A percentile compares a stretch with the other conserved stretches of the same genome.
Evolutionary conservation across 768 basidiomycete species (phyloP).

Genomic region (Cyathus striatus): DNA sequence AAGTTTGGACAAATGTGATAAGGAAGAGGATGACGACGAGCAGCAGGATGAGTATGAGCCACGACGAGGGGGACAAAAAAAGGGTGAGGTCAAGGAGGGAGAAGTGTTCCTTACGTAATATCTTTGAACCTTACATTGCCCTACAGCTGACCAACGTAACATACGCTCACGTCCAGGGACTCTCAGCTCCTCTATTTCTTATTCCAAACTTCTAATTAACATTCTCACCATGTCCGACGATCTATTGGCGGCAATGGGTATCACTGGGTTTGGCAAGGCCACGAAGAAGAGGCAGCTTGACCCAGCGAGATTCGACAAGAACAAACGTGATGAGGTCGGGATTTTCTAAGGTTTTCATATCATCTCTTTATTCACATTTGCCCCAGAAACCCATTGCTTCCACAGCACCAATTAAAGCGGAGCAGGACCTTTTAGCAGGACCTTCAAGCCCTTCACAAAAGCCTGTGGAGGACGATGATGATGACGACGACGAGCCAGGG

Average conservation of each 20-base stretch:
- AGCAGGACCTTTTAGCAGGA: slow-evolving; percentile 2
- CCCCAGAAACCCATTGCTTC: background rate
- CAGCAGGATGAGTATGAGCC: no score
- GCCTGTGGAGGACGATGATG: slow-evolving; percentile 4
- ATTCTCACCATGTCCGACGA: slow-evolving; percentile 43
- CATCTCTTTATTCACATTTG: background rate
- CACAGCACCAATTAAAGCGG: slow-evolving; percentile 4
- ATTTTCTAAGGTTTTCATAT: background rate
- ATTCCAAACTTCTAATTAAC: no score
- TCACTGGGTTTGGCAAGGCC: slow-evolving; percentile 78
- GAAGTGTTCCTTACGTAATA: no score
- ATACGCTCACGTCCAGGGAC: no score
- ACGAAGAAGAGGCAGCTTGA: slow-evolving; percentile 62
- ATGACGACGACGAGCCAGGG: slow-evolving; percentile 13
- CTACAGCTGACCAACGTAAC: no score
- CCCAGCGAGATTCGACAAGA: slow-evolving; percentile 75
- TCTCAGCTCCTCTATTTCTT: no score
- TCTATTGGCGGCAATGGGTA: slow-evolving; percentile 78
- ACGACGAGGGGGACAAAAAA: no score
- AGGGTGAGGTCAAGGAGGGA: background rate
- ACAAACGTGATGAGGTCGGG: slow-evolving; percentile 48
- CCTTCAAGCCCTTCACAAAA: slow-evolving; percentile 3
- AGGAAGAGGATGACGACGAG: no score
- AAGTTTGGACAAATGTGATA: no score
- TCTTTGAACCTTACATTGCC: no score